Base-by-base conservation (phyloP, 2,329 filamentous ascomycete species). In the Tolypocladium sp. region DNA sequence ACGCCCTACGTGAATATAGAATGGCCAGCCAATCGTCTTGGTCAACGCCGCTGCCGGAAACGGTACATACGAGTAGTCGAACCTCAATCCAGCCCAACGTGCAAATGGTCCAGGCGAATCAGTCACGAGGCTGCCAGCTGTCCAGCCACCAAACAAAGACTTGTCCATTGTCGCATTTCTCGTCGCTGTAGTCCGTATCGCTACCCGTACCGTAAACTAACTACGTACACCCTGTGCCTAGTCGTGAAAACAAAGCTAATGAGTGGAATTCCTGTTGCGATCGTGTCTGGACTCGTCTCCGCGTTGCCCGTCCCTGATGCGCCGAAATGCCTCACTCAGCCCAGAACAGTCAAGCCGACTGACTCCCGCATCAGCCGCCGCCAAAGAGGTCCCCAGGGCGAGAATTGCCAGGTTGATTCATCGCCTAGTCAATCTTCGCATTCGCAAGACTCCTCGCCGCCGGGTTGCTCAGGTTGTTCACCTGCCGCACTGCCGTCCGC, bases 381-480 rank as follows among this genome's bases (percentile, higher is more conserved):
- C 30, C 49, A 6, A 52, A 0, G 30, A 30, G 30, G 17, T 52
- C 27, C 12, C 49, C 49, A 33, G 49, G 17, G 22, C 49, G 27
- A 33, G 49, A 9, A 4, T 9, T 52, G 49, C 49, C 49, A 52
- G 15, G 20, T 35, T 4, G 49, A 52, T 52, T n/a, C 30, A 7
- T 22, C 30, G 10, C 30, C 54, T 64, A 92, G 73, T 93, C 90
- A 67, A 92, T 84, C 75, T 90, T 91, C 25, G 90, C 90, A 67
- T 81, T 85, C 60, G 86, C 85, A 51, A 93, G 78, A 67, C 82
- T 85, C 62, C 82, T 82, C 56, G 85, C 82, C 57, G 80, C 82
- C 13, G 89, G 88, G 61, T 87, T 89, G 63, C 82, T 84, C 58
- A 96, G 80, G 66, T 95, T 93, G 73, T 96, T 96, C 63, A 91